Percentiles rank a stretch among this genome's conserved stretches.
Evolutionary conservation across 495 filamentous ascomycete genomes (phyloP).

Genomic region (Xylaria castorea): DNA sequence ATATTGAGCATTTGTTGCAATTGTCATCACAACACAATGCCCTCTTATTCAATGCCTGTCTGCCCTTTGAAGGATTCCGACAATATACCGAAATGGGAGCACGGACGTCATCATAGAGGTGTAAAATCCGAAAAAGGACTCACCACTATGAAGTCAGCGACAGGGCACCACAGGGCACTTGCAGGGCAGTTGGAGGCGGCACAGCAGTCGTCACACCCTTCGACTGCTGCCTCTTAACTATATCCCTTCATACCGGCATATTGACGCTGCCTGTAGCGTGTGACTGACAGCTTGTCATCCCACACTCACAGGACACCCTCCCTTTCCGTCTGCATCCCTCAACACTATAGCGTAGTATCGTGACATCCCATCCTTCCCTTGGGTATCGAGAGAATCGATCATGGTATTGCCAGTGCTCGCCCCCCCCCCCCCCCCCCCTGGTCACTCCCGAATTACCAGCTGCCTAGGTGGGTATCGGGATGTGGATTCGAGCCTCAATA

Average conservation of each 20-base stretch:
- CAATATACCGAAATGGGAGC: constrained; percentile 1
- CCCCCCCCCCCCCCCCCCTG: not conserved
- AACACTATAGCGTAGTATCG: not conserved
- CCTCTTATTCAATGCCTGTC: not conserved
- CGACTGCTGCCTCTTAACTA: not conserved
- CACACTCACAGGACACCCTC: not conserved
- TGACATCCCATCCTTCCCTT: constrained; percentile 4
- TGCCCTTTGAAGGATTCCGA: not conserved
- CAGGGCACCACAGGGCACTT: constrained; percentile 4
- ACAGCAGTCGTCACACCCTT: constrained; percentile 20
- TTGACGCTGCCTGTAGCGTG: not conserved
- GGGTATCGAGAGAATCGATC: not conserved
- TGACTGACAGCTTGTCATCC: constrained; percentile 7
- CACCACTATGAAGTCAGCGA: constrained; percentile 4
- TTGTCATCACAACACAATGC: not conserved
- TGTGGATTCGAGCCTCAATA: constrained; percentile 24
- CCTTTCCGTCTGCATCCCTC: not conserved
- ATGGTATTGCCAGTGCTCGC: not conserved
- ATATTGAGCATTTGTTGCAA: not conserved
- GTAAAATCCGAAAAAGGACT: not conserved
- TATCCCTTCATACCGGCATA: not conserved
- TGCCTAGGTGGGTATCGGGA: constrained; percentile 24
- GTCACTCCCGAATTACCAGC: constrained; percentile 2
- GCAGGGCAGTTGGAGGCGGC: constrained; percentile 25
- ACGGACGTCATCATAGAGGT: constrained; percentile 7